Evolutionary conservation across 2,329 filamentous ascomycete species (phyloP).

Genomic region (Pseudocercospora macadamiae): DNA sequence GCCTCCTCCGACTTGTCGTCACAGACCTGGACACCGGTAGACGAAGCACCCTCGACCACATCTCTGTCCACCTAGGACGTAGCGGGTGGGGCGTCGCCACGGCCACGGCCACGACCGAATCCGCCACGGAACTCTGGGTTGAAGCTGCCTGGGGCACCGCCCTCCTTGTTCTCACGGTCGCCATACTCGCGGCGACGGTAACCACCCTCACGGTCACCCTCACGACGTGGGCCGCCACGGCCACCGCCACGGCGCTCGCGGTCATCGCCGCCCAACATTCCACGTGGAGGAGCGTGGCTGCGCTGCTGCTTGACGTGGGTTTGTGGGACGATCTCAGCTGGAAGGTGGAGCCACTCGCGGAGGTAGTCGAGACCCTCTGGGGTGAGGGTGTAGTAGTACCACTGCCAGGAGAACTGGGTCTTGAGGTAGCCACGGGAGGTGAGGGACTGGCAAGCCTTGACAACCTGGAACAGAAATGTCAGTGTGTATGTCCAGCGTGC

Average conservation of each 20-base stretch:
- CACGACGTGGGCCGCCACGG: slow-evolving; percentile 73
- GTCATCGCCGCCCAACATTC: slow-evolving; percentile 85
- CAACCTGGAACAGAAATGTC: slow-evolving; percentile 57
- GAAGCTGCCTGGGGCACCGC: slow-evolving; percentile 81
- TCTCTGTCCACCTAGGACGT: slow-evolving; percentile 42
- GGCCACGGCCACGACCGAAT: slow-evolving; percentile 71
- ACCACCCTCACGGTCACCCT: slow-evolving; percentile 74
- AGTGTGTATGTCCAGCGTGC: neutral
- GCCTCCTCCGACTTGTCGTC: too few relatives aligned
- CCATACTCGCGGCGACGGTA: slow-evolving; percentile 38
- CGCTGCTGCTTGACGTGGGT: slow-evolving; percentile 99
- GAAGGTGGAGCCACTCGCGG: slow-evolving; percentile 99
- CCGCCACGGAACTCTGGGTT: slow-evolving; percentile 78
- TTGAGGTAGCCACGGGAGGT: slow-evolving; percentile 98
- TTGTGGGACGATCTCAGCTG: slow-evolving; percentile 97
- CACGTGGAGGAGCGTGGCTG: slow-evolving; percentile 95
- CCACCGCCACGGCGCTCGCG: slow-evolving; percentile 77
- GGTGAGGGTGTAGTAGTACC: slow-evolving; percentile 99
- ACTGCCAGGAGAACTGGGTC: slow-evolving; percentile 99
- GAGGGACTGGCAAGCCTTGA: slow-evolving; percentile 98
- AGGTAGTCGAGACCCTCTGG: slow-evolving; percentile 99
- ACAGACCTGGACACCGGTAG: slow-evolving; percentile 1
- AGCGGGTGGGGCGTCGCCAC: slow-evolving; percentile 65
- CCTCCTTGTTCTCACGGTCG: slow-evolving; percentile 89
- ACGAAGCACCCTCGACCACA: slow-evolving; percentile 16